These are phyloP conservation scores for Rhynchospora pubera DNA, from an alignment of 176 grass and related monocot species.

Conservation along the genomic window DNA sequence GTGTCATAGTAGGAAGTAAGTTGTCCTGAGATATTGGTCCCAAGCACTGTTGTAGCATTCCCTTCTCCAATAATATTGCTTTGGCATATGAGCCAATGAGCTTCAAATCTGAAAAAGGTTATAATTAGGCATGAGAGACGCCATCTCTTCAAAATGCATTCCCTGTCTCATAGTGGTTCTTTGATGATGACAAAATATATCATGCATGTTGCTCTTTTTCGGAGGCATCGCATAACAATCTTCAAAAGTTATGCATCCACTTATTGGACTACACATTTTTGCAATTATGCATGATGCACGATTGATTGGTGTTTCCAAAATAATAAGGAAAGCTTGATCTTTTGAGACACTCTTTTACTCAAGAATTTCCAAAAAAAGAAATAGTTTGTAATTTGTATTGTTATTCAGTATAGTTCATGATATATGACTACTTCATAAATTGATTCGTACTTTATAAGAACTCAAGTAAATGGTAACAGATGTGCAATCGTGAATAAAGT, in stretches of 20 bases:
- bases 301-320: not conserved
- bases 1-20: not conserved
- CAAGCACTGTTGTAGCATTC: not conserved
- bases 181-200: constrained; percentile 1
- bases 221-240: not conserved
- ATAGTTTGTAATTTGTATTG: no score
- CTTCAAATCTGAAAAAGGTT: not conserved
- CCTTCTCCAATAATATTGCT: not conserved
- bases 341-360: not conserved
- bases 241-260: not conserved
- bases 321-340: not conserved
- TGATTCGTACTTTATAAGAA: not conserved
- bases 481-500: no score
- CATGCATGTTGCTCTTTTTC: not conserved
- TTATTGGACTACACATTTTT: not conserved
- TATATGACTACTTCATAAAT: not conserved
- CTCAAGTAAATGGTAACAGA: not conserved
- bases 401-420: not conserved
- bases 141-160: not conserved
- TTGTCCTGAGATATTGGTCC: not conserved
- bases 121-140: not conserved
- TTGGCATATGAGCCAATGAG: not conserved
- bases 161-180: not conserved
- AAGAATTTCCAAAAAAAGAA: not conserved
- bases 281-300: not conserved